A percentile compares a stretch with the other conserved stretches of the same genome.
Evolutionary conservation across 352 stramenopile species (phyloP).

Genomic region (Pythium sp.): DNA sequence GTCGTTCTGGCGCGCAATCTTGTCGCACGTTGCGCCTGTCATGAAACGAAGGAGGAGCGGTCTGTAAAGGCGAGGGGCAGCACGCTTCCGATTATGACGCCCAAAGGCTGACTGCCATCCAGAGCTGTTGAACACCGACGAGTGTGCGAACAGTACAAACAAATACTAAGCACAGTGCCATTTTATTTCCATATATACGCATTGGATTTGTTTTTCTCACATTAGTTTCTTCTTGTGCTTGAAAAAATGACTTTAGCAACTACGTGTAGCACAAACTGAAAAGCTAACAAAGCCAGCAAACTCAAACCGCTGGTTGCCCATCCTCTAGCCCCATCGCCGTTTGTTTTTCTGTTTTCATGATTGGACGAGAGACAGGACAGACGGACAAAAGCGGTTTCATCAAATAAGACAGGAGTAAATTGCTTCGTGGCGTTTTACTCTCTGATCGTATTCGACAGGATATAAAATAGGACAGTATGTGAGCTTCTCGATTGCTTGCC

Average conservation of each 20-base stretch:
- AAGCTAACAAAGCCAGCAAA: background rate
- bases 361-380: background rate
- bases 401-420: background rate
- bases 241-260: too few species aligned
- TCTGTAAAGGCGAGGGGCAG: background rate
- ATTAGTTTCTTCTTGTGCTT: too few species aligned
- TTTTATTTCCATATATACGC: background rate
- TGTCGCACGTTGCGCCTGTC: conserved; percentile 3
- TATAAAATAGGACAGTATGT: background rate
- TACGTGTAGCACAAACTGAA: background rate
- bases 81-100: conserved; percentile 6
- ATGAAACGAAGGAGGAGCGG: background rate
- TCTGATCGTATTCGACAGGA: background rate
- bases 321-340: background rate
- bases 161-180: background rate
- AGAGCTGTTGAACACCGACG: background rate
- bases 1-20: background rate
- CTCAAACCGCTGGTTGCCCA: background rate
- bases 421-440: background rate
- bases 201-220: too few species aligned
- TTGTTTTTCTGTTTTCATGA: conserved; percentile 1
- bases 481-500: conserved; percentile 8
- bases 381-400: background rate
- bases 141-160: background rate
- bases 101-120: background rate